phyloP scores from a whole-genome alignment of 345 rosid species.

The Eucalyptus leucophloia region DNA sequence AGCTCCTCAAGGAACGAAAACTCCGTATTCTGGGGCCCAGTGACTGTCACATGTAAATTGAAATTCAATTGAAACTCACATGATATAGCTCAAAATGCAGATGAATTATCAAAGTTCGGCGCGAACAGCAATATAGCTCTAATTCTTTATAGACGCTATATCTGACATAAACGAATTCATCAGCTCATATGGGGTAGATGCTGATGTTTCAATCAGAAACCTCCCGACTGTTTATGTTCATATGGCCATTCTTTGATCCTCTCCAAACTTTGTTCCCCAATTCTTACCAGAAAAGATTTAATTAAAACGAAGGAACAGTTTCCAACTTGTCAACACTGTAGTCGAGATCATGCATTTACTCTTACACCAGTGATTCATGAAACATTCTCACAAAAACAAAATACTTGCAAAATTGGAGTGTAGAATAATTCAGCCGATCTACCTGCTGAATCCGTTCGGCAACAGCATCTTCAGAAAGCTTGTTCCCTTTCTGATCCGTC shows the following conservation, averaged over 20 bases:
- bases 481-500: slow-evolving; percentile 60
- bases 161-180: neutral
- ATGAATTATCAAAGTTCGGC: neutral
- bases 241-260: neutral
- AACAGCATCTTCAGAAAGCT: slow-evolving; percentile 47
- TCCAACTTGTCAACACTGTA: neutral
- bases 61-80: neutral
- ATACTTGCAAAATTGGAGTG: neutral
- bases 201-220: neutral
- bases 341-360: neutral
- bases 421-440: slow-evolving; percentile 5
- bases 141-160: neutral
- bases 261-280: neutral
- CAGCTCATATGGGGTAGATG: neutral
- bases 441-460: slow-evolving; percentile 73
- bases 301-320: neutral
- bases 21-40: slow-evolving; percentile 45
- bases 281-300: neutral
- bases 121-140: neutral
- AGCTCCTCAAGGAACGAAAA: slow-evolving; percentile 51
- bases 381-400: neutral
- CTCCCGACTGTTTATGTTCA: neutral
- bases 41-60: slow-evolving; percentile 26
- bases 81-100: neutral
- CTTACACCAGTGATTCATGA: neutral